Conservation (phyloP, 2,329 filamentous ascomycete genomes). For the Botryotinia calthae region DNA sequence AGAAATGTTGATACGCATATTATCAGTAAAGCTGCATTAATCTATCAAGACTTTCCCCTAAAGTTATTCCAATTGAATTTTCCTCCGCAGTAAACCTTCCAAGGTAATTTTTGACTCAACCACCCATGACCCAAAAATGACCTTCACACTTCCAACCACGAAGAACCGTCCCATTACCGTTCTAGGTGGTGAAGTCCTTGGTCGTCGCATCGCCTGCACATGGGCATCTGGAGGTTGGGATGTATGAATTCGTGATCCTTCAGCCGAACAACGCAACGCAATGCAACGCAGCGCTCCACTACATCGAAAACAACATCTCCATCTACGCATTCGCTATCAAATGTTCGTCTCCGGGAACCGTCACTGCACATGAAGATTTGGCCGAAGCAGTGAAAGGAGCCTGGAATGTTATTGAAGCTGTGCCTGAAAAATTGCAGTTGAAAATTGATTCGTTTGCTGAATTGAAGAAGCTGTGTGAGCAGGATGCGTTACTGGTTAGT, state of each 20-base stretch:
- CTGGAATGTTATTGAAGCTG: constrained; percentile 43
- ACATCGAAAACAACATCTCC: constrained; percentile 41
- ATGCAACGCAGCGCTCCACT: constrained; percentile 41
- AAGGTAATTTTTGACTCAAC: too few species aligned
- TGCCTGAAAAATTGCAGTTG: constrained; percentile 45
- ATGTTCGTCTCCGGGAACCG: constrained; percentile 12
- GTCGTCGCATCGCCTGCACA: constrained; percentile 43
- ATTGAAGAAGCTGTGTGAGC: constrained; percentile 41
- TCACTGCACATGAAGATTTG: constrained; percentile 20
- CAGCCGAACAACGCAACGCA: constrained; percentile 40
- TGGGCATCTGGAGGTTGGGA: constrained; percentile 46
- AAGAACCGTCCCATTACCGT: constrained; percentile 40
- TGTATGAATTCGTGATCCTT: constrained; percentile 46
- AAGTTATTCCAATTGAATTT: neutral
- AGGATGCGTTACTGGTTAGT: constrained; percentile 44
- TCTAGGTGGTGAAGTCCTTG: constrained; percentile 45
- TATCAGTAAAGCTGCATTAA: neutral
- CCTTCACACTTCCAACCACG: constrained; percentile 14
- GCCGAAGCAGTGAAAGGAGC: constrained; percentile 32
- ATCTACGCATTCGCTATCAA: constrained; percentile 4
- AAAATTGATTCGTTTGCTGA: constrained; percentile 43
- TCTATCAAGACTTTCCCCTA: neutral
- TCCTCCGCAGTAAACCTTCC: neutral
- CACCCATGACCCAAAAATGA: constrained; percentile 1
- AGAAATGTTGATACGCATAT: neutral